phyloP scores from a whole-genome alignment of 768 basidiomycete species.

The Suillus subaureus region DNA sequence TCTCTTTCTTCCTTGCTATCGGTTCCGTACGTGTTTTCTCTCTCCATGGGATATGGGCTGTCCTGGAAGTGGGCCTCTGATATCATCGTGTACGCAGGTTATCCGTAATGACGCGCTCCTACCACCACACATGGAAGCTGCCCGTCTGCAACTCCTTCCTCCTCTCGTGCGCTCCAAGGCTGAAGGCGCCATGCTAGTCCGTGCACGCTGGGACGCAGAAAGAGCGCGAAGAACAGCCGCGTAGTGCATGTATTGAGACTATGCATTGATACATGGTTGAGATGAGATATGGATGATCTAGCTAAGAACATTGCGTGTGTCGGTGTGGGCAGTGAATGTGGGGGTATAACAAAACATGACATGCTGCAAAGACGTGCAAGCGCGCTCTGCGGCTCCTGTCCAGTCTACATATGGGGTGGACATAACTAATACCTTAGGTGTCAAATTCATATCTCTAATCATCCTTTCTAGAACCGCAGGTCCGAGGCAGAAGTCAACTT shows the following conservation, averaged over 20 bases:
- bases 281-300: conserved; percentile 9
- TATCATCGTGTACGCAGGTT: conserved; percentile 51
- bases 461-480: conserved; percentile 2
- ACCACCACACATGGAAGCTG: conserved; percentile 63
- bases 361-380: conserved; percentile 13
- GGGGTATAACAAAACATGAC: conserved; percentile 20
- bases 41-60: conserved; percentile 2
- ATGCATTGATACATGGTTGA: conserved; percentile 17
- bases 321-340: conserved; percentile 18
- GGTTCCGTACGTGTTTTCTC: conserved; percentile 66
- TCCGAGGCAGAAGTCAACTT: conserved; percentile 1
- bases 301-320: conserved; percentile 7
- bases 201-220: conserved; percentile 76
- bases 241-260: conserved; percentile 16
- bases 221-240: conserved; percentile 32
- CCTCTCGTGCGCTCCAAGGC: conserved; percentile 62
- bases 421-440: neutral
- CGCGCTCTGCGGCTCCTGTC: conserved; percentile 1
- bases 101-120: conserved; percentile 79
- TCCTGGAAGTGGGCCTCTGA: conserved; percentile 4
- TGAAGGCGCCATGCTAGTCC: conserved; percentile 72
- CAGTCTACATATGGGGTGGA: neutral
- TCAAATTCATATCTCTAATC: neutral
- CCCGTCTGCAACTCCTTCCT: conserved; percentile 57
- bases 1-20: conserved; percentile 95